Percentiles rank a stretch among this genome's conserved stretches.
These are phyloP conservation scores for Podaxis sp. DNA, from an alignment of 768 basidiomycete species.

Conservation along the genomic window DNA sequence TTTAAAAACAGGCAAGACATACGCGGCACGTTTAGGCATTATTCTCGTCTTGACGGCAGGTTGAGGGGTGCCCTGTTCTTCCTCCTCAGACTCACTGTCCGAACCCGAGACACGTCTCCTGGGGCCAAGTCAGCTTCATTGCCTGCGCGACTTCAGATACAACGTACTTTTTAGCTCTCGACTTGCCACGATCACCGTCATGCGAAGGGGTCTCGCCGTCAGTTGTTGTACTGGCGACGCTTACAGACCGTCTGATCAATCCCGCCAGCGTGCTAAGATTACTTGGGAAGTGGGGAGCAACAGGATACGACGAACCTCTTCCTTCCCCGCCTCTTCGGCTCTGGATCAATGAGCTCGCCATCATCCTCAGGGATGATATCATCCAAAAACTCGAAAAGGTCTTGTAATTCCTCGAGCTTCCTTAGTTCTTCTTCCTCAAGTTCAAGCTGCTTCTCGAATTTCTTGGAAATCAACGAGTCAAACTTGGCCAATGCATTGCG, in stretches of 20 bases:
- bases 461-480: conserved; percentile 60
- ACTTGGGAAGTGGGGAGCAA: not conserved
- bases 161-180: conserved; percentile 34
- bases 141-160: not conserved
- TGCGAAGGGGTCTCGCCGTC: conserved; percentile 32
- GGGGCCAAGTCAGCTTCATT: not conserved
- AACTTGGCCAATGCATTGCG: conserved; percentile 74
- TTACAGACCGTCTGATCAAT: conserved; percentile 50
- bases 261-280: not conserved
- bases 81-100: conserved; percentile 40
- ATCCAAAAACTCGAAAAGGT: conserved; percentile 68
- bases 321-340: conserved; percentile 38
- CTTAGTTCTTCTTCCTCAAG: conserved; percentile 68
- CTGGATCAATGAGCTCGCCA: conserved; percentile 43
- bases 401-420: conserved; percentile 55
- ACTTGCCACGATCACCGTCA: conserved; percentile 25
- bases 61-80: conserved; percentile 28
- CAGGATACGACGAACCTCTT: conserved; percentile 34
- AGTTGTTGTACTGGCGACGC: conserved; percentile 43
- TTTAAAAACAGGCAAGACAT: conserved; percentile 20
- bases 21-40: conserved; percentile 60
- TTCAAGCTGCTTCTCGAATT: conserved; percentile 66
- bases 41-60: conserved; percentile 41
- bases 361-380: conserved; percentile 67
- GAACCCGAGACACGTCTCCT: conserved; percentile 52